Conservation (phyloP, 1,284 basidiomycete genomes). For the Coniferiporia sulphurascens region DNA sequence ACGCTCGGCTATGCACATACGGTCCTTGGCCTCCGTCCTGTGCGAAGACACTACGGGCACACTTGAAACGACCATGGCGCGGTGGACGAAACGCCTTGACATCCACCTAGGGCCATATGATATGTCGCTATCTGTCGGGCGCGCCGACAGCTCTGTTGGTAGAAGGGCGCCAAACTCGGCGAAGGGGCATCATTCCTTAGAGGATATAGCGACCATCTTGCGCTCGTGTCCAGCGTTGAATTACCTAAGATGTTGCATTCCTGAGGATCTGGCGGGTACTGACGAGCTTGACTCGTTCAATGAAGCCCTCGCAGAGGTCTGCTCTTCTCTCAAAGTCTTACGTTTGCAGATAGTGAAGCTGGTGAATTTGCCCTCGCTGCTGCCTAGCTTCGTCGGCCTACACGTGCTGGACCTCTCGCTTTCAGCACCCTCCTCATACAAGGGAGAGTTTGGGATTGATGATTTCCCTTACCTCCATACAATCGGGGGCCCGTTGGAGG, state of each 20-base stretch:
- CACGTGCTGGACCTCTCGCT: constrained; percentile 2
- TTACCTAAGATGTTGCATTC: neutral
- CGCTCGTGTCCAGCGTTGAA: neutral
- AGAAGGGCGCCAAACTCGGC: neutral
- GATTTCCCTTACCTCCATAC: constrained; percentile 4
- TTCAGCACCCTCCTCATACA: neutral
- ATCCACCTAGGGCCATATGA: neutral
- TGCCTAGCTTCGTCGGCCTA: neutral
- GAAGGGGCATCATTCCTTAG: neutral
- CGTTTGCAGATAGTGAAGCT: neutral
- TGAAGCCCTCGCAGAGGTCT: neutral
- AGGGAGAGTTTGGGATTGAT: neutral
- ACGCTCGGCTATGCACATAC: neutral
- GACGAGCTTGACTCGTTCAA: neutral
- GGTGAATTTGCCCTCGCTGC: neutral
- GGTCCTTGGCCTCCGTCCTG: neutral
- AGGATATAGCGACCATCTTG: neutral
- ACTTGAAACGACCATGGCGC: neutral
- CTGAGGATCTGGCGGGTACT: neutral
- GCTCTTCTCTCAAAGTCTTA: neutral
- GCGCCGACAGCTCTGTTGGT: too few relatives aligned
- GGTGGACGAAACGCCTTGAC: constrained; percentile 5
- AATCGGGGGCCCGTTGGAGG: neutral
- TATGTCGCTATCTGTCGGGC: neutral
- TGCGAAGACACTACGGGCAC: neutral